Evolutionary conservation across 371 early-diverging fungal species (phyloP).

Genomic region (Astathelohania contejeani): DNA sequence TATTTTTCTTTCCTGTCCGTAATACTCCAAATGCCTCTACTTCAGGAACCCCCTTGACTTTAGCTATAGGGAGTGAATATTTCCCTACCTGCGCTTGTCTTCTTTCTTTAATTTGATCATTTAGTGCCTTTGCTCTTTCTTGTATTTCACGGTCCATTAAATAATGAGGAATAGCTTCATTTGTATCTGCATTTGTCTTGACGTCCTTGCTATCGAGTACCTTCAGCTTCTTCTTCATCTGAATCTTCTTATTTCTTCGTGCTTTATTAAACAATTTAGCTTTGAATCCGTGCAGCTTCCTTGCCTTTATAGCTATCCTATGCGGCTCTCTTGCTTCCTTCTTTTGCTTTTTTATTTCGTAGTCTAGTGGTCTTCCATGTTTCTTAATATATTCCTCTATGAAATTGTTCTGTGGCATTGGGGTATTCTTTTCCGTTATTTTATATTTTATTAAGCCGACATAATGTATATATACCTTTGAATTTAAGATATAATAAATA

Average conservation of each 20-base stretch:
- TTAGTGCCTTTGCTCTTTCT: conserved; percentile 74
- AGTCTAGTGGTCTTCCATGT: conserved; percentile 85
- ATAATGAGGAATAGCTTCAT: conserved; percentile 85
- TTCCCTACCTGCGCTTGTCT: conserved; percentile 97
- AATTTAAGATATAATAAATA: too few relatives aligned
- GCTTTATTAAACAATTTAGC: conserved; percentile 97
- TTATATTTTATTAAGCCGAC: too few relatives aligned
- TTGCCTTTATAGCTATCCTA: conserved; percentile 70
- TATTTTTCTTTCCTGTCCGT: conserved; percentile 75
- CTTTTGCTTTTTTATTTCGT: conserved; percentile 84
- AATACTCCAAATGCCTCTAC: conserved; percentile 95
- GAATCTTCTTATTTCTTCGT: conserved; percentile 91
- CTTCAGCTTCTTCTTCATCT: conserved; percentile 93
- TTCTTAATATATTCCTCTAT: conserved; percentile 93
- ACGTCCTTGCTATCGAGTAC: conserved; percentile 82
- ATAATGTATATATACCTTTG: too few relatives aligned
- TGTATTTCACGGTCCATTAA: conserved; percentile 88
- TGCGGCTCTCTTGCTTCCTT: conserved; percentile 77
- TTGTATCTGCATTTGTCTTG: conserved; percentile 56
- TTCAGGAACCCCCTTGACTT: conserved; percentile 92
- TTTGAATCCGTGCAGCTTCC: conserved; percentile 87
- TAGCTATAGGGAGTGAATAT: conserved; percentile 87
- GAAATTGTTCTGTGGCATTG: conserved; percentile 98
- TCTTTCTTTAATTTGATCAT: conserved; percentile 97
- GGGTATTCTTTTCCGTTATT: too few relatives aligned